Evolutionary conservation across 192 early-diverging fungal species (phyloP), one percentile per base, ranked within the genome.

Genomic region (Coemansia sp.): DNA sequence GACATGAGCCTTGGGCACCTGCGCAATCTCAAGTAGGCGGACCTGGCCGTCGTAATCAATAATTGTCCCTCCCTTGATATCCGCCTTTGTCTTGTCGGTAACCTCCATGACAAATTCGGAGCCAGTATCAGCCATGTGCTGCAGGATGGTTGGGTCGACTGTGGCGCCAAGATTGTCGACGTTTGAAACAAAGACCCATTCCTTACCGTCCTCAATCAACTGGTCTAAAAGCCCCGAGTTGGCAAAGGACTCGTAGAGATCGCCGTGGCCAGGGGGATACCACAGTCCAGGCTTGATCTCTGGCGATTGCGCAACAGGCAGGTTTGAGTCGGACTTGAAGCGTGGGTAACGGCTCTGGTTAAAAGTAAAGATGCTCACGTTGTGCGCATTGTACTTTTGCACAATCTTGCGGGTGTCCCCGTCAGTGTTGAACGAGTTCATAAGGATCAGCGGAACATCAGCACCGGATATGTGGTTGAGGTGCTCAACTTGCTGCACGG

Each of bases 401-500:
- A 98, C 94, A 81, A 99, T 96, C 63, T 94, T 91, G 76, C 90
- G 87, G 49, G 98, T 99, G 76, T 99, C 98, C 16, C 92, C 91
- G 78, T 99, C 96, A 6, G 98, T 99, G 84, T 99, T 99, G 89
- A 99, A 98, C n/a, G 98, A 99, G 88, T 99, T 99, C 98, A 99
- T 99, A 55, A 98, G 87, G 63, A 99, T 97, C 69, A 98, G 90
- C 6, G 98, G 98, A 10, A 99, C 96, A 53, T 91, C 87, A 63
- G 96, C 95, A 58, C 91, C 87, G 77, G 96, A 87, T 26, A 88
- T 84, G 59, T 87, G 88, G 87, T 99, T 99, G 57, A 98, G 84
- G 68, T 96, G 94, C 92, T 99, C 96, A 71, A 99, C 96, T 78
- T 99, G 98, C 69, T 96, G 93, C 26, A 99, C 98, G 72, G 93